Percentiles rank a stretch among this genome's conserved stretches.
These are phyloP conservation scores for Ramaria rubella DNA, from an alignment of 768 basidiomycete species.

Conservation along the genomic window DNA sequence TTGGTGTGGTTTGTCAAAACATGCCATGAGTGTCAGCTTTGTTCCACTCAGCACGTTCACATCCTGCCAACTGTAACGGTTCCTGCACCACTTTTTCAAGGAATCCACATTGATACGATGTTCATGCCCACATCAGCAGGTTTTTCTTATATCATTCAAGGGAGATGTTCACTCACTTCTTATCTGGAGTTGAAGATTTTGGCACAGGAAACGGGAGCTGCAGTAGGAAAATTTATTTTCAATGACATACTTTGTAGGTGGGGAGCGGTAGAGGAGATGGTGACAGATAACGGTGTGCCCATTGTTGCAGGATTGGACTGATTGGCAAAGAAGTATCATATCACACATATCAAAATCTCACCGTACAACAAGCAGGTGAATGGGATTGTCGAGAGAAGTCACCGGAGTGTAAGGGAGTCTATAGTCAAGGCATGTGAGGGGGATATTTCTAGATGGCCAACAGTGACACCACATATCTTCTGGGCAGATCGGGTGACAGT, in stretches of 20 bases:
- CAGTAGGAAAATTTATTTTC: slow-evolving; percentile 16
- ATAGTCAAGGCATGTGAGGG: slow-evolving; percentile 28
- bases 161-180: slow-evolving; percentile 16
- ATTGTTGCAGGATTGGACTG: slow-evolving; percentile 9
- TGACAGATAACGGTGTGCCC: slow-evolving; percentile 17
- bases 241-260: slow-evolving; percentile 18
- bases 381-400: slow-evolving; percentile 30
- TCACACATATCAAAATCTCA: slow-evolving; percentile 25
- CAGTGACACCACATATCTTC: slow-evolving; percentile 11
- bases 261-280: slow-evolving; percentile 13
- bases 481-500: slow-evolving; percentile 25
- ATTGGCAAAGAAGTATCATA: slow-evolving; percentile 7
- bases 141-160: slow-evolving; percentile 29
- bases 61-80: slow-evolving; percentile 17
- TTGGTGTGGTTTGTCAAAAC: slow-evolving; percentile 19
- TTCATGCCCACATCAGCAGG: slow-evolving; percentile 29
- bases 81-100: slow-evolving; percentile 24
- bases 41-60: slow-evolving; percentile 15
- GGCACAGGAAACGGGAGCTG: slow-evolving; percentile 13
- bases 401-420: slow-evolving; percentile 23
- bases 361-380: slow-evolving; percentile 30
- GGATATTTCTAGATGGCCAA: slow-evolving; percentile 17
- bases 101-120: slow-evolving; percentile 37
- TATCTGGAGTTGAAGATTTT: slow-evolving; percentile 22
- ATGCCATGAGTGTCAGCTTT: slow-evolving; percentile 35